Conservation (phyloP, 768 basidiomycete genomes). For the Plicaturopsis crispa region DNA sequence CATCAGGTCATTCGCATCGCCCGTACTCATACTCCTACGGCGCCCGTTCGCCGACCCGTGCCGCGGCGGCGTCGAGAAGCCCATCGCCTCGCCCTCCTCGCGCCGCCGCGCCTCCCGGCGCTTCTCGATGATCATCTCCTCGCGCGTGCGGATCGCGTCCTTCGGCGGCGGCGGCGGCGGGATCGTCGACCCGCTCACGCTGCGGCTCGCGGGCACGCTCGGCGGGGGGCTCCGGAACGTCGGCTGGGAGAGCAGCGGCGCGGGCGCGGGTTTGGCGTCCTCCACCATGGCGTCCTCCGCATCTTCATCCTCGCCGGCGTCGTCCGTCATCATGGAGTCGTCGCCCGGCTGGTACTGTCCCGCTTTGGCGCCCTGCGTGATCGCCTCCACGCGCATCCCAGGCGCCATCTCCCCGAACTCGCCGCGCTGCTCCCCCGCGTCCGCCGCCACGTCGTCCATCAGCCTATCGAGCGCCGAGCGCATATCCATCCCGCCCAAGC, state of each 20-base stretch:
- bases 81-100: constrained; percentile 48
- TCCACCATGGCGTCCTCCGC: constrained; percentile 25
- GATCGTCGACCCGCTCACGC: constrained; percentile 33
- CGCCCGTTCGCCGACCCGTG: no score
- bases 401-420: constrained; percentile 8
- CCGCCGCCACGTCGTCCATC: constrained; percentile 61
- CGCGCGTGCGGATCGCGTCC: constrained; percentile 58
- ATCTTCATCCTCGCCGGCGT: constrained; percentile 19
- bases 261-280: constrained; percentile 16
- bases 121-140: constrained; percentile 66
- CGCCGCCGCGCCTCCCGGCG: constrained; percentile 51
- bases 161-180: constrained; percentile 44
- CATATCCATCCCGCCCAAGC: constrained; percentile 57
- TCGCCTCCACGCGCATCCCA: constrained; percentile 17
- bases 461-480: constrained; percentile 65
- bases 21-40: constrained; percentile 72
- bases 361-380: constrained; percentile 24
- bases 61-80: no score
- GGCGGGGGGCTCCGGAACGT: no score
- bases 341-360: constrained; percentile 19
- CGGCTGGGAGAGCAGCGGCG: no score
- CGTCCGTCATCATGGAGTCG: constrained; percentile 37
- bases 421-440: constrained; percentile 14
- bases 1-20: constrained; percentile 50
- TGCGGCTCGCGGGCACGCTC: constrained; percentile 32